Evolutionary conservation across 1,139 yeast genomes (phyloP), one percentile per base, ranked within the genome.

Genomic region (Nadsonia starkeyi-henricii): DNA sequence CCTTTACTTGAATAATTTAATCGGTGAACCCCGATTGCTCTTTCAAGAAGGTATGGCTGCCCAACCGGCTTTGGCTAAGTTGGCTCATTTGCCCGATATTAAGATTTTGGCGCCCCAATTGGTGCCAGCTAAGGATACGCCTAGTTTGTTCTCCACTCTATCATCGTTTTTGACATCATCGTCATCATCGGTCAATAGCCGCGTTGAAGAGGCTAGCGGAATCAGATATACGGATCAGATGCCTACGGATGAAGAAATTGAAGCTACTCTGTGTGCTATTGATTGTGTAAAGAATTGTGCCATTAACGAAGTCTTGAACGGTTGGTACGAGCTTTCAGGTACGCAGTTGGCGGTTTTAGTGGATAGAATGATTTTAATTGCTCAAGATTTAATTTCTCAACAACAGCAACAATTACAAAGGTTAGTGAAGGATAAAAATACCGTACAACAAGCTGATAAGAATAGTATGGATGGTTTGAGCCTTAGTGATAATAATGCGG

Each of bases 121-220:
- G 17, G 15, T 78, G 50, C 72, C 77, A 26, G 74, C 72, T 20
- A 83, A 79, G 57, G 94, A 80, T 42, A 72, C 75, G 5, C 15
- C 17, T 9, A 86, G 97, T 1, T 62, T 93, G 21, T 76, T 93
- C 51, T 85, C 95, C 1, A 84, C 97, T 0, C 81, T 93, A 57
- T 88, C 96, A 1, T 86, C 96, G 0, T 89, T 88, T 59, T 74
- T 93, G 63, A 85, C 93, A 83, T 0, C 96, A 88, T 57, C 94
- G 85, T 57, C 94, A 85, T 42, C 81, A 85, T 33, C 39, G 3
- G 15, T n/a, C 15, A n/a, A 13, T 12, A 33, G 17, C 17, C 15
- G 17, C 4, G 17, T 15, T 15, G 39, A 33, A n/a, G 17, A 9
- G 15, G 17, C 15, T 33, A 33, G 12, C 12, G 39, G 39, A 7